Base-by-base conservation (phyloP, 2,329 filamentous ascomycete species). In the Scedosporium boydii region DNA sequence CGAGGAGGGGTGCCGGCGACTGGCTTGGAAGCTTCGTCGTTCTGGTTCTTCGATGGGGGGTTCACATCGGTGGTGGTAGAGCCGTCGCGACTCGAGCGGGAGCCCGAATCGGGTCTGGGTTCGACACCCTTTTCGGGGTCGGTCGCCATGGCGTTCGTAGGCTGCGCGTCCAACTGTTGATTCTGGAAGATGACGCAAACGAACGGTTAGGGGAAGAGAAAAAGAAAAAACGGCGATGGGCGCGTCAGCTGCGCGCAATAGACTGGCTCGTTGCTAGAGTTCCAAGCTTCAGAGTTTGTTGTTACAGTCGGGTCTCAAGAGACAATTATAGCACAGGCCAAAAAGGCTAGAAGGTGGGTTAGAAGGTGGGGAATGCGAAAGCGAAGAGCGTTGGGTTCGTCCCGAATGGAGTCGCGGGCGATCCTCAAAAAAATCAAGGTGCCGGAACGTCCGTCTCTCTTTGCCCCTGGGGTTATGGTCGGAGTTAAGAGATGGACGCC, bases 41-140 rank as follows among this genome's bases (percentile, higher is more conserved):
- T 34, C 6, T 58, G 55, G 26, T 34, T 51, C n/a, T 56, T 42
- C 27, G 48, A 51, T 16, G 46, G 27, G 14, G 57, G 29, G 21
- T 42, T 59, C 57, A 59, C 57, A 27, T 59, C 57, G 38, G 57
- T 26, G 29, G 38, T 41, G 18, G 46, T 27, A 4, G 48, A 41
- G 42, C 51, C 51, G 23, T 55, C 51, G 51, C 51, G 51, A 38
- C 26, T 29, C 59, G 59, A 48, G 46, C 34, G 34, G 2, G 59
- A 44, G 48, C 16, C 27, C 46, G 59, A 41, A 12, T 34, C 7
- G 10, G 59, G 29, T 44, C 34, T 42, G n/a, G 59, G 42, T 23
- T 38, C 59, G 59, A 51, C 59, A 41, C 48, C 59, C 59, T 61
- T 61, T 26, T 61, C 59, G 34, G 59, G 59, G 48, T 61, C 59